These are phyloP conservation scores for Metschnikowia santaceciliae DNA, from an alignment of 805 yeast genomes.

Conservation along the genomic window DNA sequence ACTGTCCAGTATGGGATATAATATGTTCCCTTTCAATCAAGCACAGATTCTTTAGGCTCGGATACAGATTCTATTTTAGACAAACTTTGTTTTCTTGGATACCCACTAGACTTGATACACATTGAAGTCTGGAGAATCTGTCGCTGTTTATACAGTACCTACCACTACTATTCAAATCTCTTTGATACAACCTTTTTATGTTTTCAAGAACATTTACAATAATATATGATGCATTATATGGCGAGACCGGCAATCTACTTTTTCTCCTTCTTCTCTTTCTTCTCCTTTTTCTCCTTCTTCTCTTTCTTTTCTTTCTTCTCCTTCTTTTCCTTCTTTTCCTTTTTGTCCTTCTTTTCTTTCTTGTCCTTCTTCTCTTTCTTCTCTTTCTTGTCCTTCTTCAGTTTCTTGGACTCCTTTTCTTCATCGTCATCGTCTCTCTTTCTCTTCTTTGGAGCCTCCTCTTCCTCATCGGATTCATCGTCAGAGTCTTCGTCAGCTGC, in stretches of 20 bases:
- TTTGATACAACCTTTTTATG: neutral
- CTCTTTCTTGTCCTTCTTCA: slow-evolving; percentile 20
- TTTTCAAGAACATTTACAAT: slow-evolving; percentile 8
- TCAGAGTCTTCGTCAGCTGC: slow-evolving; percentile 26
- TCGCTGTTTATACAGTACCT: too few species aligned
- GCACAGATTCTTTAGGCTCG: too few species aligned
- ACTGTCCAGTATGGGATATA: too few species aligned
- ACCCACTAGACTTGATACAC: too few species aligned
- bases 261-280: slow-evolving; percentile 30
- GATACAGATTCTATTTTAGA: neutral
- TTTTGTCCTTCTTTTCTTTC: slow-evolving; percentile 43
- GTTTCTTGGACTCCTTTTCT: slow-evolving; percentile 14
- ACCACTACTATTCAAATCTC: too few species aligned
- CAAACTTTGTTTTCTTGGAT: neutral
- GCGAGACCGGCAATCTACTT: slow-evolving; percentile 21
- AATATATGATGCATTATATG: slow-evolving; percentile 17
- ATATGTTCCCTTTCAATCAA: too few species aligned
- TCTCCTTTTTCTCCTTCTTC: slow-evolving; percentile 22
- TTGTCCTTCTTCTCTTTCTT: slow-evolving; percentile 34
- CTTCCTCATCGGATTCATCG: slow-evolving; percentile 19
- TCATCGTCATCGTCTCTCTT: slow-evolving; percentile 19
- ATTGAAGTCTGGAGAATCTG: too few species aligned
- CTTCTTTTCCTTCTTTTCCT: slow-evolving; percentile 50
- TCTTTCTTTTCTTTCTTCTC: slow-evolving; percentile 41
- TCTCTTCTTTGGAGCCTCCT: slow-evolving; percentile 16